These are phyloP conservation scores for Boletus rufocinnamomeus DNA, from an alignment of 768 basidiomycete species.

Conservation along the genomic window DNA sequence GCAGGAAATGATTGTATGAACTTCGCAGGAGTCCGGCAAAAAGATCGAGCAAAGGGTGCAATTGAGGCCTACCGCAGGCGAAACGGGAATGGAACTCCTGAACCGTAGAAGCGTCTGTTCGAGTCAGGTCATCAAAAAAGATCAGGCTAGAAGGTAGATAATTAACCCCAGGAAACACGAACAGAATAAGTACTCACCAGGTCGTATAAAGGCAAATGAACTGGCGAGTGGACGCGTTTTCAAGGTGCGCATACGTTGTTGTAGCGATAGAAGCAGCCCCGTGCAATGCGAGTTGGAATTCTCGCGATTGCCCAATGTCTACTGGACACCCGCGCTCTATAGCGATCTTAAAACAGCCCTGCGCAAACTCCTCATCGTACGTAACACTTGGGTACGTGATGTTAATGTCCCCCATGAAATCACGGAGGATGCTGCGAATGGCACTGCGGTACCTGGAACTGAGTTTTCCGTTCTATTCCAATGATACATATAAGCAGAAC, in stretches of 20 bases:
- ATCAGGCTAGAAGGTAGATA: neutral
- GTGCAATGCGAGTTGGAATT: constrained; percentile 7
- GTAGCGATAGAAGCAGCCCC: constrained; percentile 3
- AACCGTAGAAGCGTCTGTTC: constrained; percentile 1
- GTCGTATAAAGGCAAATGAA: constrained; percentile 8
- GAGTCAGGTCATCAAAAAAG: constrained; percentile 10
- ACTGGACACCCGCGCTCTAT: constrained; percentile 4
- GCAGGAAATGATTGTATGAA: constrained; percentile 7
- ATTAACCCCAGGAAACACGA: neutral
- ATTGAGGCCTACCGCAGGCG: neutral
- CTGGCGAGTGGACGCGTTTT: constrained; percentile 1
- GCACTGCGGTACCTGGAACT: neutral
- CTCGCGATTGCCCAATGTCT: neutral
- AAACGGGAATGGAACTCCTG: constrained; percentile 9
- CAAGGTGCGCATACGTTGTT: constrained; percentile 6
- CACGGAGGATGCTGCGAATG: constrained; percentile 3
- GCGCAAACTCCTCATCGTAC: constrained; percentile 5
- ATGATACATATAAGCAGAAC: neutral
- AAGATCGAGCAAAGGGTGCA: constrained; percentile 6
- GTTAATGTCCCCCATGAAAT: constrained; percentile 4
- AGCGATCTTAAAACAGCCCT: neutral
- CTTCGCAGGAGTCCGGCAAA: neutral
- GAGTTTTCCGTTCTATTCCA: constrained; percentile 1
- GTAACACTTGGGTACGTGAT: constrained; percentile 3
- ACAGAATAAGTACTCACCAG: neutral